Percentiles rank a stretch among this genome's conserved stretches.
Conservation (phyloP, 2,329 filamentous ascomycete genomes). For the Beauveria sp. region DNA sequence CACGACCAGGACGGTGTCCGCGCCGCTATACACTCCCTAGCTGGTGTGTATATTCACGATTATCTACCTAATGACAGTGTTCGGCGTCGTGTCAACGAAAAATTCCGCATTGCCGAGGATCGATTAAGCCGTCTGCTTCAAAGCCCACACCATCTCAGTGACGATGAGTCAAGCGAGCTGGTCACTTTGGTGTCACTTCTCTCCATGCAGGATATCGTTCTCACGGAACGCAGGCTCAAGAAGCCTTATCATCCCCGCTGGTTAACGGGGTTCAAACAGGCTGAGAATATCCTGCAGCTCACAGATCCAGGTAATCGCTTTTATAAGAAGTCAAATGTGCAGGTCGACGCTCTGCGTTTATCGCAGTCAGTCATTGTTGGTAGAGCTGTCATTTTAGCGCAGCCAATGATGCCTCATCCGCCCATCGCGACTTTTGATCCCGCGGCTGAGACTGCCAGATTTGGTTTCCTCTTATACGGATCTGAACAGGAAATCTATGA, state of each 20-base stretch:
- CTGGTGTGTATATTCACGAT: constrained; percentile 34
- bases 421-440: constrained; percentile 21
- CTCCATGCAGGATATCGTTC: constrained; percentile 33
- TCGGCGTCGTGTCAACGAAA: constrained; percentile 24
- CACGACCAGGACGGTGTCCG: constrained; percentile 26
- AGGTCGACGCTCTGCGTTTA: constrained; percentile 26
- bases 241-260: constrained; percentile 27
- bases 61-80: constrained; percentile 27
- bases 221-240: constrained; percentile 28
- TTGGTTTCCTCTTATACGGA: constrained; percentile 33
- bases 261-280: constrained; percentile 29
- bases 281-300: constrained; percentile 26
- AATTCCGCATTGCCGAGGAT: constrained; percentile 23
- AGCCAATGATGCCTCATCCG: constrained; percentile 30
- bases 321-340: constrained; percentile 26
- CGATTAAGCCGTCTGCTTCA: constrained; percentile 24
- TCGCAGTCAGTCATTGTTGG: constrained; percentile 34
- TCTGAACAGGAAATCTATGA: constrained; percentile 26
- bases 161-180: constrained; percentile 23
- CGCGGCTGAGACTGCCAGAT: constrained; percentile 23
- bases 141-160: constrained; percentile 15
- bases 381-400: constrained; percentile 30
- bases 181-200: constrained; percentile 30
- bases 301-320: constrained; percentile 31
- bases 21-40: constrained; percentile 32